Evolutionary conservation across 2,329 filamentous ascomycete species (phyloP), one percentile per base, ranked within the genome.

Genomic region (Zymoseptoria tritici): DNA sequence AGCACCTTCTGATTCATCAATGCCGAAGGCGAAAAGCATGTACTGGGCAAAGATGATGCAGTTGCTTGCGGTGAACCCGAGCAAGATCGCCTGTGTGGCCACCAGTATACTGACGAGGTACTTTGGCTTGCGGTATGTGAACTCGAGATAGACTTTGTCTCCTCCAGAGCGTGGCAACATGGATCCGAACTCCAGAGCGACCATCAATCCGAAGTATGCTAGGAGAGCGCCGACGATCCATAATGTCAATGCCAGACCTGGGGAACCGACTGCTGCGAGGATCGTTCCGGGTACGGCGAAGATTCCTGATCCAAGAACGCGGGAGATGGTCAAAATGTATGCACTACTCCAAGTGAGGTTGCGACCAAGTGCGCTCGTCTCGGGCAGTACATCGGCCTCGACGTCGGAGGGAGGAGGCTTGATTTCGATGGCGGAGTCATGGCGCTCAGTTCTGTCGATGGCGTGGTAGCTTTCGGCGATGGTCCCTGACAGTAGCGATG

Each of bases 201-300:
- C 79, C 2, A 80, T 80, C 2, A 89, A 75, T 80, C 62, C 62
- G 20, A 64, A 66, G 56, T 66, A 84, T 0, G 85, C 82, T 7
- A 89, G 76, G 1, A 84, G 65, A 0, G 85, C 83, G 0, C 86
- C 87, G 0, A 83, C 71, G 0, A 86, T 58, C 87, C 87, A 90
- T 2, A 90, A 72, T 0, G 80, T 63, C 1, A 90, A 72, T 0
- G 85, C 80, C 2, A 89, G 73, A 0, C 86, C 86, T 0, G 86
- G 78, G 58, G 86, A 90, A 1, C 88, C 88, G 1, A 85, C 83
- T 0, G 83, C 81, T 46, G 83, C 80, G 2, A 88, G 78, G 55
- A 91, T 88, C 4, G 85, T 80, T 0, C 84, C 86, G 0, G 85
- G 87, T 0, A 86, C 89, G 0, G 87, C 86, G 67, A 90, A 90